Conservation (phyloP, 2,329 filamentous ascomycete genomes). For the Myriangium duriaei region DNA sequence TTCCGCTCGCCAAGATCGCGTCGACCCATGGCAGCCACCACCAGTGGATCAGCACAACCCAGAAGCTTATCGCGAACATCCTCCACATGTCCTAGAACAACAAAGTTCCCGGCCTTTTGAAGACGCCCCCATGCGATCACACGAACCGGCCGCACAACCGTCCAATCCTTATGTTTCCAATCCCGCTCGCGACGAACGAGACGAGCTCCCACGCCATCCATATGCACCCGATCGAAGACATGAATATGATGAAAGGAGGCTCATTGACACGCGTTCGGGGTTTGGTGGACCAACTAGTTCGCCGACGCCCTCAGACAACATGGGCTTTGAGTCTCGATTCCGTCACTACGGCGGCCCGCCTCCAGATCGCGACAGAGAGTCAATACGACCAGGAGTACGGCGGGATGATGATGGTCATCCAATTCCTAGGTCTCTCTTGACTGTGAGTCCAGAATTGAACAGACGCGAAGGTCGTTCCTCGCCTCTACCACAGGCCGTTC, state of each 20-base stretch:
- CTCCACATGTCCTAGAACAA: neutral
- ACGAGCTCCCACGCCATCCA: neutral
- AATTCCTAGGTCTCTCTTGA: conserved; percentile 52
- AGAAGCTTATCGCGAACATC: neutral
- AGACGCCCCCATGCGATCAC: neutral
- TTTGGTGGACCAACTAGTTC: conserved; percentile 3
- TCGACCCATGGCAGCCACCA: neutral
- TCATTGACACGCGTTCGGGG: conserved; percentile 2
- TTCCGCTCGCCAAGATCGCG: neutral
- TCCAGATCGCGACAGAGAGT: conserved; percentile 3
- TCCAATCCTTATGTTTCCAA: conserved; percentile 4
- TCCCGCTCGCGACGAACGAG: conserved; percentile 2
- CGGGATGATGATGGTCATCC: conserved; percentile 19
- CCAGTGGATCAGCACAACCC: neutral
- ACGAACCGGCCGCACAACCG: neutral
- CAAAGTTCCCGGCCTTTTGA: no score
- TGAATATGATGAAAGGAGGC: conserved; percentile 5
- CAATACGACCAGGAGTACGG: conserved; percentile 1
- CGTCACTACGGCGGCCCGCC: conserved; percentile 6
- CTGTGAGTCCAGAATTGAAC: conserved; percentile 58
- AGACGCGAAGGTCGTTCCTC: conserved; percentile 75
- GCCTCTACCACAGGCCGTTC: conserved; percentile 82
- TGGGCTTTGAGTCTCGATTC: conserved; percentile 7
- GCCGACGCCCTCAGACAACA: conserved; percentile 1
- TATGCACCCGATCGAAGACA: conserved; percentile 4